Conservation (phyloP, 2,329 filamentous ascomycete species). For the Pseudocercospora macadamiae region DNA sequence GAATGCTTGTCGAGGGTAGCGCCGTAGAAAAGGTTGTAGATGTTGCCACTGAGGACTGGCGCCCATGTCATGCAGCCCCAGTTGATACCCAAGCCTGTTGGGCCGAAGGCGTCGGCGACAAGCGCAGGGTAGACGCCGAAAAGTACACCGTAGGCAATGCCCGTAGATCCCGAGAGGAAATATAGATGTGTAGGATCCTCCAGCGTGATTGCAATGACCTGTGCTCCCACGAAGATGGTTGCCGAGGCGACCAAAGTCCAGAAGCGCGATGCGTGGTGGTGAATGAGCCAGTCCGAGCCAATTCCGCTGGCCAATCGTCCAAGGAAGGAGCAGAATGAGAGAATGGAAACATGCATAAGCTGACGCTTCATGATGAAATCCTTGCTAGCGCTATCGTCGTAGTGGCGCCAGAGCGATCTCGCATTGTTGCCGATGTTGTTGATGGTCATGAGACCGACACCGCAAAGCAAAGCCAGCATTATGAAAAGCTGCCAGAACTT, state of each 20-base stretch:
- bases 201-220: constrained; percentile 74
- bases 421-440: constrained; percentile 94
- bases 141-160: constrained; percentile 87
- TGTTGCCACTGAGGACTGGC: constrained; percentile 82
- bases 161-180: constrained; percentile 79
- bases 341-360: constrained; percentile 87
- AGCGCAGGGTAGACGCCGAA: constrained; percentile 94
- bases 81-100: constrained; percentile 86
- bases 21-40: constrained; percentile 93
- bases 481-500: constrained; percentile 92
- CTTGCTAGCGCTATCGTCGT: constrained; percentile 71
- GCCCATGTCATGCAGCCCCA: constrained; percentile 95
- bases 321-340: constrained; percentile 85
- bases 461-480: constrained; percentile 87
- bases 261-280: constrained; percentile 76
- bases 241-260: constrained; percentile 88
- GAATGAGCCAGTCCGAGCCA: constrained; percentile 87
- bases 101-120: constrained; percentile 83
- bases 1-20: constrained; percentile 80
- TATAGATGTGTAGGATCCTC: constrained; percentile 76
- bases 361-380: constrained; percentile 80
- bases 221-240: constrained; percentile 75
- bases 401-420: constrained; percentile 85
- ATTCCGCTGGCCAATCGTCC: constrained; percentile 77
- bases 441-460: constrained; percentile 97